Percentiles rank a stretch among this genome's conserved stretches.
These are phyloP conservation scores for Heracleum sosnowskyi DNA, from an alignment of 129 eudicot species.

Conservation along the genomic window DNA sequence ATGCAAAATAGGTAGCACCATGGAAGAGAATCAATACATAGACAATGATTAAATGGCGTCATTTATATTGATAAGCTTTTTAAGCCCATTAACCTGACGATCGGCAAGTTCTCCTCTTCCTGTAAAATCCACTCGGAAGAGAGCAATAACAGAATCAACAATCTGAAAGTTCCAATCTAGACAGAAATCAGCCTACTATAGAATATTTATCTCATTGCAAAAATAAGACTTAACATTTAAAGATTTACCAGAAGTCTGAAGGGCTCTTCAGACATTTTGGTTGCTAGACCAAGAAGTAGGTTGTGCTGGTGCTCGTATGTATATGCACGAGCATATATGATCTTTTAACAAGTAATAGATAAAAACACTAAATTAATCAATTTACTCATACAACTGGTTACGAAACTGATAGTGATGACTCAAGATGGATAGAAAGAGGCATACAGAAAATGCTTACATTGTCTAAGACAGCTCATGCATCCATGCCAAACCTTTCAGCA, in stretches of 20 bases:
- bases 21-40: background rate
- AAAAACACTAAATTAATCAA: slow-evolving; percentile 7
- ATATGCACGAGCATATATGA: slow-evolving; percentile 68
- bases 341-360: background rate
- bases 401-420: background rate
- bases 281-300: slow-evolving; percentile 82
- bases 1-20: slow-evolving; percentile 11
- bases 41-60: background rate
- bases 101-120: slow-evolving; percentile 99
- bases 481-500: slow-evolving; percentile 99
- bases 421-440: background rate
- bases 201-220: background rate
- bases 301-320: slow-evolving; percentile 98
- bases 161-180: slow-evolving; percentile 36
- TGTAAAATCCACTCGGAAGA: slow-evolving; percentile 88
- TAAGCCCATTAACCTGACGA: slow-evolving; percentile 49
- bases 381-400: background rate
- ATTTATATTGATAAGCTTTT: background rate
- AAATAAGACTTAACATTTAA: background rate
- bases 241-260: slow-evolving; percentile 76
- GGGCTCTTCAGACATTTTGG: slow-evolving; percentile 97
- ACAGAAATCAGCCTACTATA: slow-evolving; percentile 11
- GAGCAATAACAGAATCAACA: slow-evolving; percentile 82
- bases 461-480: slow-evolving; percentile 96
- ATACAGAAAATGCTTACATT: slow-evolving; percentile 42